Evolutionary conservation across 1,139 yeast genomes (phyloP), one percentile per base, ranked within the genome.

Genomic region (Kodamaea sp.): DNA sequence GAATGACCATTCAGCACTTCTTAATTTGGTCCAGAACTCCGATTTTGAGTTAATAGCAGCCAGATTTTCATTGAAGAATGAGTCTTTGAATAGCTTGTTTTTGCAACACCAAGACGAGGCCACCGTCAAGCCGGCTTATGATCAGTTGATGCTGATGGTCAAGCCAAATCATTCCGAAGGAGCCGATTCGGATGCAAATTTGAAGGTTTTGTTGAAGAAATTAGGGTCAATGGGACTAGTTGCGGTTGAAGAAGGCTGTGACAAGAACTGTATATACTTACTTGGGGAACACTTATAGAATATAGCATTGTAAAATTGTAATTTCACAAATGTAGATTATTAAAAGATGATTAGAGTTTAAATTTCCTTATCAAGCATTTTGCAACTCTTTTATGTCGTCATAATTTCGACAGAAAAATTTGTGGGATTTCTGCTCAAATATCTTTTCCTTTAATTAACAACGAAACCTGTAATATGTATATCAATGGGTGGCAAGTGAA

Each of bases 201-300:
- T 56, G n/a, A 49, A 49, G 15, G 36, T 36, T 7, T 38, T 60
- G 26, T 50, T 60, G 49, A 51, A 49, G 39, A 46, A 47, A 29
- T 48, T 67, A 33, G 73, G 65, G 4, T 58, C 57, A 29, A 44
- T 53, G 42, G 70, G 70, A 1, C 49, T 67, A 25, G 52, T 58
- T 11, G 39, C 45, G 5, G 71, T 67, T 6, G 58, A 57, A 31
- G 54, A 51, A 39, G 55, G 57, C 9, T 34, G 31, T 9, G 32
- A 15, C 31, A 43, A 46, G 9, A 50, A 55, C 34, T 49, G 60
- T 40, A 46, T 63, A 40, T 63, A 60, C 41, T 41, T 53, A 37
- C 29, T 12, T 24, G 29, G 20, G 20, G 20, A 15, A 4, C 20
- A 15, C 4, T 15, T 15, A 15, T 15, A 15, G 20, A 15, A 15